Percentiles rank a stretch among this genome's conserved stretches.
Evolutionary conservation across 495 filamentous ascomycete genomes (phyloP).

Genomic region (Annulohypoxylon moriforme): DNA sequence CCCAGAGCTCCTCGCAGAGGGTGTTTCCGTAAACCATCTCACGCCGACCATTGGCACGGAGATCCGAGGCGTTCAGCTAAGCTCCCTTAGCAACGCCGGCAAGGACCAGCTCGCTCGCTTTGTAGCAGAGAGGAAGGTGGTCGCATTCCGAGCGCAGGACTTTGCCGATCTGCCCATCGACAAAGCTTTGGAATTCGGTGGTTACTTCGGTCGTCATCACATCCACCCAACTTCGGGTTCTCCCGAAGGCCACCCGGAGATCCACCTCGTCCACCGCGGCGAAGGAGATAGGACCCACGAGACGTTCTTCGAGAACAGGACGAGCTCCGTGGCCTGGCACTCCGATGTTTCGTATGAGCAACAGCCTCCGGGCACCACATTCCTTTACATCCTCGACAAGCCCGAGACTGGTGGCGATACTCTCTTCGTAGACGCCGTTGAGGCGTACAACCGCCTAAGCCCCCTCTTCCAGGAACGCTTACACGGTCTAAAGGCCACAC

Average conservation of each 20-base stretch:
- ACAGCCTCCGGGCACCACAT: conserved; percentile 87
- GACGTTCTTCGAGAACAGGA: conserved; percentile 70
- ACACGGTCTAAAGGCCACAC: conserved; percentile 80
- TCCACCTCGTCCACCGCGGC: conserved; percentile 82
- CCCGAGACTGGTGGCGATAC: conserved; percentile 85
- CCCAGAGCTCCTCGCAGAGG: conserved; percentile 70
- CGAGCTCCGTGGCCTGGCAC: conserved; percentile 81
- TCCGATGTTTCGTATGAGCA: conserved; percentile 84
- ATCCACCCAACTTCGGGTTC: conserved; percentile 83
- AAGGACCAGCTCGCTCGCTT: conserved; percentile 86
- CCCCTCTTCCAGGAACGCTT: conserved; percentile 76
- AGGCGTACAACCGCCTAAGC: conserved; percentile 81
- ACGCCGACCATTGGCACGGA: conserved; percentile 82
- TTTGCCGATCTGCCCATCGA: conserved; percentile 79
- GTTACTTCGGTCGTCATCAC: conserved; percentile 85
- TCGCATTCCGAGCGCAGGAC: conserved; percentile 83
- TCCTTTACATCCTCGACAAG: conserved; percentile 81
- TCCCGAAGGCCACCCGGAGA: conserved; percentile 75
- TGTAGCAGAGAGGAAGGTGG: conserved; percentile 81
- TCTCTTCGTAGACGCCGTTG: conserved; percentile 75
- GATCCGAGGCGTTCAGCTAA: conserved; percentile 80
- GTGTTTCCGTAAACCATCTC: conserved; percentile 65
- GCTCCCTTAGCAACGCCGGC: conserved; percentile 69
- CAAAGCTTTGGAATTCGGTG: conserved; percentile 74
- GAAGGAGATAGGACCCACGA: conserved; percentile 69